Conservation (phyloP, 2,329 filamentous ascomycete genomes). For the Xylariaceae sp. region DNA sequence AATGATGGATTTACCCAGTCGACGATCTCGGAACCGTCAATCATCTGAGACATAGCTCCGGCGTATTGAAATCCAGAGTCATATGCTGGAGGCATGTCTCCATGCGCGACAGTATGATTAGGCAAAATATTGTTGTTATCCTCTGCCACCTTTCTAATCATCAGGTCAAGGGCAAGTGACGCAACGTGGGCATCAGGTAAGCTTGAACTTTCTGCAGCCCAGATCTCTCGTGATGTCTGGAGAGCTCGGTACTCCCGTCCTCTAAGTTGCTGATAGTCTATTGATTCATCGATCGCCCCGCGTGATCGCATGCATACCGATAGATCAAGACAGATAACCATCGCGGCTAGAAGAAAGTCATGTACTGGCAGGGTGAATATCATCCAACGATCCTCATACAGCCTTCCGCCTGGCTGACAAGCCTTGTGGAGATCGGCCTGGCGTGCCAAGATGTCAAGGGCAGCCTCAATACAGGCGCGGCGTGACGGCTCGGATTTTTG, state of each 20-base stretch:
- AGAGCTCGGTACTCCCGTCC: constrained; percentile 26
- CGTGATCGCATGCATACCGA: constrained; percentile 33
- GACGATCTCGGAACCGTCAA: constrained; percentile 1
- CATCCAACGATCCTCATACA: constrained; percentile 54
- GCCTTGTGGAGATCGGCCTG: constrained; percentile 44
- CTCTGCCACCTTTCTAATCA: constrained; percentile 6
- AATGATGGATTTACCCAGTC: neutral
- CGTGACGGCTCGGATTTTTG: constrained; percentile 29
- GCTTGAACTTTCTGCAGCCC: constrained; percentile 14
- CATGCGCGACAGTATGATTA: neutral
- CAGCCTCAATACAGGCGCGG: constrained; percentile 38
- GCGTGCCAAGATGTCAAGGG: constrained; percentile 35
- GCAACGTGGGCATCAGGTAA: neutral
- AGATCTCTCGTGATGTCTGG: constrained; percentile 32
- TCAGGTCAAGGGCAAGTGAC: constrained; percentile 2
- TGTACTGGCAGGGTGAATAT: constrained; percentile 52
- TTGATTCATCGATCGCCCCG: neutral
- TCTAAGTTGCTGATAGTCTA: constrained; percentile 1
- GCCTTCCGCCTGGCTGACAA: constrained; percentile 49
- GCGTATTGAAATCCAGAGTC: constrained; percentile 1
- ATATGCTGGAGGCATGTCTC: neutral
- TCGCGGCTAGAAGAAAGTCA: constrained; percentile 59
- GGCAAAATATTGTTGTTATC: neutral
- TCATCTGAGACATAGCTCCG: constrained; percentile 8
- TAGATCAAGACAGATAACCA: constrained; percentile 55